Conservation (phyloP, 805 yeast species). For the Saccharomycopsis malanga region DNA sequence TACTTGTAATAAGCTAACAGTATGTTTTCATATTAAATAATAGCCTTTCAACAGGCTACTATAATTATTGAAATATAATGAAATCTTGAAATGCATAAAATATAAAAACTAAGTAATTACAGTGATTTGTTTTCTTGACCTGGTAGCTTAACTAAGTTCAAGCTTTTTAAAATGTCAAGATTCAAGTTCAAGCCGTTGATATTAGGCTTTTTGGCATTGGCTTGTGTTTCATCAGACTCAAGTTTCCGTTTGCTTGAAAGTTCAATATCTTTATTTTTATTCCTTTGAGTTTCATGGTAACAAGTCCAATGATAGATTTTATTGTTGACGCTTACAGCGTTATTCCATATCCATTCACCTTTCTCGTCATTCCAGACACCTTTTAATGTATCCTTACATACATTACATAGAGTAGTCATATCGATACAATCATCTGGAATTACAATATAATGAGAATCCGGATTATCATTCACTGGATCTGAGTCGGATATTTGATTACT, state of each 20-base stretch:
- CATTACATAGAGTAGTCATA: slow-evolving; percentile 54
- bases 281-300: slow-evolving; percentile 50
- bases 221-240: neutral
- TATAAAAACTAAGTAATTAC: no score
- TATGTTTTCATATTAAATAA: no score
- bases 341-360: slow-evolving; percentile 80
- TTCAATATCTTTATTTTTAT: neutral
- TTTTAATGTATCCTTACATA: slow-evolving; percentile 58
- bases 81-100: no score
- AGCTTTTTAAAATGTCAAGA: slow-evolving; percentile 6
- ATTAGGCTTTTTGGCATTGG: slow-evolving; percentile 4
- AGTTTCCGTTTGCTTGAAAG: neutral
- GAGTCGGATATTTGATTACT: slow-evolving; percentile 12
- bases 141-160: slow-evolving; percentile 3
- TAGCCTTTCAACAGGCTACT: no score
- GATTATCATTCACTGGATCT: slow-evolving; percentile 8
- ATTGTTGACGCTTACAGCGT: slow-evolving; percentile 47
- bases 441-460: slow-evolving; percentile 9
- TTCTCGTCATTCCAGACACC: slow-evolving; percentile 66
- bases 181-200: slow-evolving; percentile 6
- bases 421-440: slow-evolving; percentile 60
- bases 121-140: no score
- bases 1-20: no score
- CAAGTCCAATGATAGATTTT: slow-evolving; percentile 62
- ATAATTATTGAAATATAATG: no score